Evolutionary conservation across 805 yeast species (phyloP).

Genomic region (Myxozyma sirexii): DNA sequence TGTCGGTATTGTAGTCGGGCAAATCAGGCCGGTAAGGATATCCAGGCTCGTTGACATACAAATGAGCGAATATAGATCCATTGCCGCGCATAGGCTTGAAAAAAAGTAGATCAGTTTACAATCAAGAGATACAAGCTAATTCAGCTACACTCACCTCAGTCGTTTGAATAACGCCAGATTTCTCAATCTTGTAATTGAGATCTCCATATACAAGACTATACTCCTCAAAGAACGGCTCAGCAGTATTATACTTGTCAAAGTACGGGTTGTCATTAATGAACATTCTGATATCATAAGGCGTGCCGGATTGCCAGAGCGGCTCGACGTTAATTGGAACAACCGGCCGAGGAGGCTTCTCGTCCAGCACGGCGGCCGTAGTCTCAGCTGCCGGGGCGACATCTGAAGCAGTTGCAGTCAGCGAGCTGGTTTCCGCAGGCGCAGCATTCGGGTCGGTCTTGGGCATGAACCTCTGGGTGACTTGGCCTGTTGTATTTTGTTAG

Average conservation of each 20-base stretch:
- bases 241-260: conserved; percentile 19
- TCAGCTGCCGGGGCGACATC: neutral
- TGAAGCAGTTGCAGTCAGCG: neutral
- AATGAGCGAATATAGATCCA: conserved; percentile 45
- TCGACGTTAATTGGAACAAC: conserved; percentile 18
- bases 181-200: conserved; percentile 1
- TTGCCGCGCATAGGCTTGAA: conserved; percentile 37
- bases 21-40: conserved; percentile 22
- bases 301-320: conserved; percentile 31
- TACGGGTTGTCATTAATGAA: conserved; percentile 22
- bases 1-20: conserved; percentile 32
- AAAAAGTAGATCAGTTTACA: neutral
- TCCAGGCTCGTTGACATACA: conserved; percentile 36
- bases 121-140: neutral
- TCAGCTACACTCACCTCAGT: conserved; percentile 8
- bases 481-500: conserved; percentile 8
- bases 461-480: conserved; percentile 6
- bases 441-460: neutral
- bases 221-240: conserved; percentile 18
- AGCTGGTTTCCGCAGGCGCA: neutral
- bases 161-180: conserved; percentile 1
- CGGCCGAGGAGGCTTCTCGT: conserved; percentile 6
- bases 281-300: conserved; percentile 25
- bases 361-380: conserved; percentile 5
- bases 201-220: conserved; percentile 19